Evolutionary conservation across 768 basidiomycete genomes (phyloP).

Genomic region (Trametes coccinea): DNA sequence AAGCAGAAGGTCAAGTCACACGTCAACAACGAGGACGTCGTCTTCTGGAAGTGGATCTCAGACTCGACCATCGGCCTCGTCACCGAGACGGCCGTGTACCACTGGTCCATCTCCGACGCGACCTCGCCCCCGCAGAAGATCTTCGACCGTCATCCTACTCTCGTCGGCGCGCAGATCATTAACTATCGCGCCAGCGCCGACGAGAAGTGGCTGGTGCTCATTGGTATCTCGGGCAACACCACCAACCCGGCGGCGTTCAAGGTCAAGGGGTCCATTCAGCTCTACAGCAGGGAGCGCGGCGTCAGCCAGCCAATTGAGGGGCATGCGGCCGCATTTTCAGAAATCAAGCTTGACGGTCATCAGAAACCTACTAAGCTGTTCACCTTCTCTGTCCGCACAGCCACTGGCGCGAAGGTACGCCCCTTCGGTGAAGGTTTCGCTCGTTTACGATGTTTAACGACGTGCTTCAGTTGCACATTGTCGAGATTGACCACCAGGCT

Average conservation of each 20-base stretch:
- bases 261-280: slow-evolving; percentile 97
- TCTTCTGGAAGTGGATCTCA: slow-evolving; percentile 99
- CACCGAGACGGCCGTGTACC: slow-evolving; percentile 89
- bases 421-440: neutral
- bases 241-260: slow-evolving; percentile 96
- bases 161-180: slow-evolving; percentile 95
- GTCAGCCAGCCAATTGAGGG: slow-evolving; percentile 99
- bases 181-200: slow-evolving; percentile 93
- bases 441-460: neutral
- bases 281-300: slow-evolving; percentile 89
- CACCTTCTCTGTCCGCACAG: slow-evolving; percentile 92
- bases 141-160: slow-evolving; percentile 95
- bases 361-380: slow-evolving; percentile 87
- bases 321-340: slow-evolving; percentile 95
- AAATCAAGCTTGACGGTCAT: slow-evolving; percentile 88
- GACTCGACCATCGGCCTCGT: slow-evolving; percentile 92
- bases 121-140: slow-evolving; percentile 86
- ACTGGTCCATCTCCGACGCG: slow-evolving; percentile 80
- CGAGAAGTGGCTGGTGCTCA: slow-evolving; percentile 96
- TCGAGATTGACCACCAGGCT: slow-evolving; percentile 95
- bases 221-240: slow-evolving; percentile 91
- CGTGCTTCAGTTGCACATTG: slow-evolving; percentile 80
- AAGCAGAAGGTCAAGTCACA: slow-evolving; percentile 99
- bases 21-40: slow-evolving; percentile 88
- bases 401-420: slow-evolving; percentile 94